Evolutionary conservation across 164 flowering plant genomes (phyloP), one percentile per base, ranked within the genome.

Genomic region (Nelumbo lutea): DNA sequence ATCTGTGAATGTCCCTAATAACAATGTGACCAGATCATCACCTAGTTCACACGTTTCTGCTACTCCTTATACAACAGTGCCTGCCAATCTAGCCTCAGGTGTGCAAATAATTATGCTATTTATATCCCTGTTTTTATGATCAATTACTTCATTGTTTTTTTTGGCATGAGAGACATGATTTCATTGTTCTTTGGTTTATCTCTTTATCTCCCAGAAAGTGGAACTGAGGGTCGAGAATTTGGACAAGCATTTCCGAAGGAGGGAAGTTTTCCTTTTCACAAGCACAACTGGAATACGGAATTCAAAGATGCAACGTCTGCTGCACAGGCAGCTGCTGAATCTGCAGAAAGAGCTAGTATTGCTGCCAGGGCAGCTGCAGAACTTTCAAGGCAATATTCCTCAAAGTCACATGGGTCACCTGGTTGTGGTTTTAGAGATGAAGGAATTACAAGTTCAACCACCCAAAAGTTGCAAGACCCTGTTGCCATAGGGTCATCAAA

Each of bases 341-440:
- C 98, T 70, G 99, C 99, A 47, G 99, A 93, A 79, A 76, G 77
- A 62, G 99, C 98, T 68, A 93, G 96, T 75, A 78, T 89, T 68
- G 99, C 99, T 80, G 98, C 98, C 56, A 82, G 93, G 79, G 97
- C 97, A 65, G 98, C 98, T 76, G 97, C 90, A 39, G 89, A 95
- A 71, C 87, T 88, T 70, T 77, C 98, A 62, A 89, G 76, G 57
- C 84, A 83, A 66, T 52, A 79, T 69, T 78, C 89, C 39, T 45
- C 80, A 11, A 88, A 83, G 70, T 74, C 82, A 52, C 79, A 64
- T 5, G 74, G 68, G 59, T 48, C 78, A 43, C 58, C 61, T 72
- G 64, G 38, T 53, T 55, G 53, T 67, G 63, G 45, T 42, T 7
- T 10, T 7, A 68, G 66, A 52, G 61, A 60, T 58, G 71, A 75